A percentile compares a stretch with the other conserved stretches of the same genome.
Evolutionary conservation across 106 monocot genomes (phyloP).

Genomic region (Dactylorhiza incarnata): DNA sequence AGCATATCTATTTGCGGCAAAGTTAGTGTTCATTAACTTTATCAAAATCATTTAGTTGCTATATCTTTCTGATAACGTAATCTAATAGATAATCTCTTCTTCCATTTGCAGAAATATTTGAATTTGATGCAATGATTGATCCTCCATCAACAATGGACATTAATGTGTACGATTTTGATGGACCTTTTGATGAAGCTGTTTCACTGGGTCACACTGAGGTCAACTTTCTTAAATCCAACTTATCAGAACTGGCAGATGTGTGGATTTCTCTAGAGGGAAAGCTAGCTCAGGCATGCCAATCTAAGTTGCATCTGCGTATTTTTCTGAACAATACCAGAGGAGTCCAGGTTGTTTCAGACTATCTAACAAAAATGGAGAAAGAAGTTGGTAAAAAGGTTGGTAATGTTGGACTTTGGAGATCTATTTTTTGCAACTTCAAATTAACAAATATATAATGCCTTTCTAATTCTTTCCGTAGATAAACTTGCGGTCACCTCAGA

Average conservation of each 20-base stretch:
- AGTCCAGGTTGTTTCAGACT: constrained; percentile 51
- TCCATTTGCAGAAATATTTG: constrained; percentile 67
- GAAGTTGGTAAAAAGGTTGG: constrained; percentile 84
- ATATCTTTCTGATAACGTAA: background rate
- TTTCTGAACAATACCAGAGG: constrained; percentile 73
- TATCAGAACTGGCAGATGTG: constrained; percentile 69
- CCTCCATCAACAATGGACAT: constrained; percentile 78
- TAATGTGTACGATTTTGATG: constrained; percentile 66
- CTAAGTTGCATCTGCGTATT: constrained; percentile 66
- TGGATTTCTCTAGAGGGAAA: constrained; percentile 84
- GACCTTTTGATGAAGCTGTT: constrained; percentile 58
- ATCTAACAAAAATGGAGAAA: constrained; percentile 70
- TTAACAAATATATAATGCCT: background rate
- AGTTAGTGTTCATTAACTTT: background rate
- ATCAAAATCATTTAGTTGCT: background rate
- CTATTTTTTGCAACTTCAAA: background rate
- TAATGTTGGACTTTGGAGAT: background rate
- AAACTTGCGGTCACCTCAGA: constrained; percentile 71
- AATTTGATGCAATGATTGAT: constrained; percentile 84
- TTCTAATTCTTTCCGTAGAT: constrained; percentile 30
- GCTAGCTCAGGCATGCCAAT: constrained; percentile 50
- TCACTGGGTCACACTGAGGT: constrained; percentile 70
- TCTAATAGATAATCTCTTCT: background rate
- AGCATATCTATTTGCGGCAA: background rate
- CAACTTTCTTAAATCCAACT: constrained; percentile 70